phyloP scores from a whole-genome alignment of 495 filamentous ascomycete species.

The Cenococcum geophilum region DNA sequence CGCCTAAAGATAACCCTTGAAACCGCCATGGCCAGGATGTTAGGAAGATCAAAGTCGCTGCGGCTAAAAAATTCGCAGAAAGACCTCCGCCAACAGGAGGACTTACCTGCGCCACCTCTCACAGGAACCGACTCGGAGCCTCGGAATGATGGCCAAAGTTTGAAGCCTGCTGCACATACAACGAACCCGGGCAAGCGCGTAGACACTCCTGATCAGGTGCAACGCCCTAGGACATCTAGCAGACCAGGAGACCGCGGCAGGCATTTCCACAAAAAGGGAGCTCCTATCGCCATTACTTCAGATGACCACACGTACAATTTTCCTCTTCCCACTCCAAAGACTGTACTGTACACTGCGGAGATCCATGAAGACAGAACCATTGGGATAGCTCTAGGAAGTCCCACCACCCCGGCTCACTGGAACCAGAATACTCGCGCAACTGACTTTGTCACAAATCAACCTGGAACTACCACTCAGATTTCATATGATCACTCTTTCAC shows the following conservation, averaged over 20 bases:
- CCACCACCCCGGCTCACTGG: conserved; percentile 36
- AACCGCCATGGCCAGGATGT: conserved; percentile 32
- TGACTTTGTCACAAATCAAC: conserved; percentile 13
- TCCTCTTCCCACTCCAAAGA: conserved; percentile 17
- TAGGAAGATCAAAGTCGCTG: conserved; percentile 28
- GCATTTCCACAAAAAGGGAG: conserved; percentile 30
- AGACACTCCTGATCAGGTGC: conserved; percentile 25
- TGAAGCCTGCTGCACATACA: conserved; percentile 27
- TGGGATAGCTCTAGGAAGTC: conserved; percentile 52
- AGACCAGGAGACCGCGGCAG: conserved; percentile 23
- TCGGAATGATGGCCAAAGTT: conserved; percentile 20
- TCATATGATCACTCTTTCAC: conserved; percentile 17
- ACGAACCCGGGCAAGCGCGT: conserved; percentile 14
- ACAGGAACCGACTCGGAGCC: background rate
- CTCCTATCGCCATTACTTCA: conserved; percentile 13
- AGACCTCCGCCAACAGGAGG: conserved; percentile 24
- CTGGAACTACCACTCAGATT: conserved; percentile 26
- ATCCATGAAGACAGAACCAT: conserved; percentile 39
- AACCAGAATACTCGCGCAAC: conserved; percentile 22
- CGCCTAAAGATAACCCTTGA: conserved; percentile 14
- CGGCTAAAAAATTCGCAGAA: conserved; percentile 23
- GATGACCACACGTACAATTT: conserved; percentile 11
- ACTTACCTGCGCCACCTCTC: conserved; percentile 17
- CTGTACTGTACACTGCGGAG: conserved; percentile 29
- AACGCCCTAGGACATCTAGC: conserved; percentile 26